These are phyloP conservation scores for Saitozyma podzolica DNA, from an alignment of 768 basidiomycete genomes.

Conservation along the genomic window DNA sequence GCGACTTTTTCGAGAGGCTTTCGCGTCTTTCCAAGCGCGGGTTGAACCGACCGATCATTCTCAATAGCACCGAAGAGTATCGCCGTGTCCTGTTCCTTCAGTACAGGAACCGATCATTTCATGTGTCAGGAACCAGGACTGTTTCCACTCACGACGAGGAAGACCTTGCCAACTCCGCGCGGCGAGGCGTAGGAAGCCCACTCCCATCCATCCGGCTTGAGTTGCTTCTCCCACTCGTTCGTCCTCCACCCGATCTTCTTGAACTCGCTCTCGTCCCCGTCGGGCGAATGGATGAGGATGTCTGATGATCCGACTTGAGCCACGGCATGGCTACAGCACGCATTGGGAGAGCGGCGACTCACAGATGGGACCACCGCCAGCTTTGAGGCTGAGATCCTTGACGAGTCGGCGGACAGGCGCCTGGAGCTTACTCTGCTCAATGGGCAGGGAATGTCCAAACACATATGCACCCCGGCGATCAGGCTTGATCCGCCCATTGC, in stretches of 20 bases:
- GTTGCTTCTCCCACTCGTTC: slow-evolving; percentile 12
- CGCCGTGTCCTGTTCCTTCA: slow-evolving; percentile 37
- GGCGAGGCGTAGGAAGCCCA: slow-evolving; percentile 30
- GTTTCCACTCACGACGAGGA: slow-evolving; percentile 37
- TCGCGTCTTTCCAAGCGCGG: slow-evolving; percentile 7
- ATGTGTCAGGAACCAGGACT: neutral
- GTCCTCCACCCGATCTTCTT: slow-evolving; percentile 33
- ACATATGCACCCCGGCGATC: slow-evolving; percentile 28
- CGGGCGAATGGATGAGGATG: slow-evolving; percentile 37
- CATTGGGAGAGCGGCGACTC: slow-evolving; percentile 6
- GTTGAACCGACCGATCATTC: slow-evolving; percentile 10
- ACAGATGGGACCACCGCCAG: slow-evolving; percentile 43
- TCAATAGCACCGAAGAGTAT: slow-evolving; percentile 39
- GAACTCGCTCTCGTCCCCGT: slow-evolving; percentile 17
- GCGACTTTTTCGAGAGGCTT: slow-evolving; percentile 28
- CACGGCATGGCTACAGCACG: neutral
- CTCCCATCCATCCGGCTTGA: slow-evolving; percentile 33
- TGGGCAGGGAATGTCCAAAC: slow-evolving; percentile 37
- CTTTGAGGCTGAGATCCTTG: slow-evolving; percentile 27
- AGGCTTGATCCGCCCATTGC: slow-evolving; percentile 25
- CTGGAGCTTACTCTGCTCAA: slow-evolving; percentile 23
- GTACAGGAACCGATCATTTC: neutral
- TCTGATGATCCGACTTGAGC: slow-evolving; percentile 19
- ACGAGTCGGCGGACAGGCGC: slow-evolving; percentile 23
- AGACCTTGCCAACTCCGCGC: slow-evolving; percentile 29